A percentile compares a stretch with the other conserved stretches of the same genome.
These are phyloP conservation scores for Apiospora marii DNA, from an alignment of 2,329 filamentous ascomycete genomes.

Conservation along the genomic window DNA sequence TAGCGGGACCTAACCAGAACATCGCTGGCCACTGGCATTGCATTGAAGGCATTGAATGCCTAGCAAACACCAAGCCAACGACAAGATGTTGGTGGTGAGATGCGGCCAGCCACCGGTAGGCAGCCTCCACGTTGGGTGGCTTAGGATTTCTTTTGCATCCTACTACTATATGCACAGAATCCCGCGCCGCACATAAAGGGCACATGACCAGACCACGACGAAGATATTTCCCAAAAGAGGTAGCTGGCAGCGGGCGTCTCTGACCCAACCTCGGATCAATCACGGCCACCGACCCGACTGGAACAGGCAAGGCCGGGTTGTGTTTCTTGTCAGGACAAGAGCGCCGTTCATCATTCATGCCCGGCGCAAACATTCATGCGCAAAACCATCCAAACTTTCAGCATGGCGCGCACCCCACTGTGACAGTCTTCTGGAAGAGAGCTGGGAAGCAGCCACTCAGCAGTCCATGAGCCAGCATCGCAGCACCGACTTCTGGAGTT, in stretches of 20 bases:
- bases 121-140: constrained; percentile 13
- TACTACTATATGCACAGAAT: neutral
- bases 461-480: neutral
- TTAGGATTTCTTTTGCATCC: neutral
- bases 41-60: neutral
- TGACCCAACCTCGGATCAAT: constrained; percentile 1
- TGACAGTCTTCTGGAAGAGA: neutral
- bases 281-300: neutral
- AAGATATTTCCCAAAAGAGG: neutral
- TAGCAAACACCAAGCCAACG: neutral
- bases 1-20: neutral
- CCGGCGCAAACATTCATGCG: constrained; percentile 7
- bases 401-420: neutral
- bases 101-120: neutral
- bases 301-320: constrained; percentile 6
- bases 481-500: neutral
- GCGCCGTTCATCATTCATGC: constrained; percentile 13
- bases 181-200: neutral
- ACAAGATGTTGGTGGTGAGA: neutral
- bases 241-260: neutral
- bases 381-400: neutral
- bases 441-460: neutral
- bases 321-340: constrained; percentile 12
- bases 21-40: neutral
- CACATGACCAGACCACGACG: neutral